phyloP scores from a whole-genome alignment of 2,329 filamentous ascomycete species.

The Daldinia sp. region DNA sequence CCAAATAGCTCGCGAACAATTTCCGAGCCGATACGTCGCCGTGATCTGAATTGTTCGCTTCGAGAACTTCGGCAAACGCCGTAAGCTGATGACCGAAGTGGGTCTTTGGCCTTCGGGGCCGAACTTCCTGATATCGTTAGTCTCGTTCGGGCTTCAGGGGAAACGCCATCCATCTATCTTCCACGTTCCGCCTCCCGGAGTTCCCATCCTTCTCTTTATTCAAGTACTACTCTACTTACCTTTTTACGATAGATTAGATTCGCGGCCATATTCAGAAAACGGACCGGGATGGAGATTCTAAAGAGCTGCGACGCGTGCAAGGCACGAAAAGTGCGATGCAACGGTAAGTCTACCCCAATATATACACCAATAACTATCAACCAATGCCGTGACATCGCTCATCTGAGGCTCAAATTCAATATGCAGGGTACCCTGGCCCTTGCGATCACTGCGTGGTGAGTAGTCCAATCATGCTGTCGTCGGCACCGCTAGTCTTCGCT shows the following conservation, averaged over 20 bases:
- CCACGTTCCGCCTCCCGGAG: not conserved
- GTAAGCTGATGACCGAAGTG: not conserved
- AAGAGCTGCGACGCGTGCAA: conserved; percentile 53
- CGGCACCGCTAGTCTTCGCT: not conserved
- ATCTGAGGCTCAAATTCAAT: conserved; percentile 17
- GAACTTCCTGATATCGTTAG: conserved; percentile 19
- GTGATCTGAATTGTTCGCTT: not conserved
- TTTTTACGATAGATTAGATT: conserved; percentile 24
- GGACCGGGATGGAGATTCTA: conserved; percentile 11
- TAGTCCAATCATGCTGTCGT: conserved; percentile 29
- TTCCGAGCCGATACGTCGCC: conserved; percentile 3
- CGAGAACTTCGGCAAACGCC: conserved; percentile 9
- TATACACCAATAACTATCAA: not conserved
- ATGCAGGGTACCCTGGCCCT: conserved; percentile 36
- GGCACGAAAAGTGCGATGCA: conserved; percentile 52
- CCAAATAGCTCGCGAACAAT: not conserved
- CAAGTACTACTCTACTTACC: not conserved
- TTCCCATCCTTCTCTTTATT: not conserved
- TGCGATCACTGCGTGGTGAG: conserved; percentile 44
- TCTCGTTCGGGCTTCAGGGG: not conserved
- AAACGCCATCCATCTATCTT: not conserved
- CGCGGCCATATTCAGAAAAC: not conserved
- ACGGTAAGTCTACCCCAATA: conserved; percentile 42
- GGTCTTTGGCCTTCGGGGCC: conserved; percentile 15
- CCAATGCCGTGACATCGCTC: not conserved